phyloP scores from a whole-genome alignment of 176 grass and related monocot genomes.

The Microstegium vimineum region DNA sequence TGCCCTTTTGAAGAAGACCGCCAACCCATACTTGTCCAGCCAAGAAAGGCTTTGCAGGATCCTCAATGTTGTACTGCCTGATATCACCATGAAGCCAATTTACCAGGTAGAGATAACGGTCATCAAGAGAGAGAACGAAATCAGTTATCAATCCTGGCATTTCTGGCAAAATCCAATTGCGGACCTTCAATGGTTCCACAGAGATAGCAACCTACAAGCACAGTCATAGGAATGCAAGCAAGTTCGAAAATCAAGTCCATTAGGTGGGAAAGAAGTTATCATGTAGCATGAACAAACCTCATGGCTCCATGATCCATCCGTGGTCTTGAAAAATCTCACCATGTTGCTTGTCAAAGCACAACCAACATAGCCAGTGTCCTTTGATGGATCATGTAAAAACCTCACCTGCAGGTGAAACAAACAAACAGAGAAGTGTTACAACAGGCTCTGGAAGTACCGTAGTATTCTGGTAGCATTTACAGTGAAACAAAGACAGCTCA shows the following conservation, averaged over 20 bases:
- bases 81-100: slow-evolving; percentile 98
- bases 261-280: slow-evolving; percentile 6
- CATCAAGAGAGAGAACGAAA: slow-evolving; percentile 86
- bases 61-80: slow-evolving; percentile 92
- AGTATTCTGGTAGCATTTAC: background rate
- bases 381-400: slow-evolving; percentile 95
- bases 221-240: background rate
- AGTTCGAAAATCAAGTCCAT: background rate
- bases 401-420: slow-evolving; percentile 61
- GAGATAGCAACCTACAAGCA: slow-evolving; percentile 61
- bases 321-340: slow-evolving; percentile 87
- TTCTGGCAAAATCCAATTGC: slow-evolving; percentile 89
- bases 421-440: background rate
- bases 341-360: slow-evolving; percentile 87
- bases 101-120: slow-evolving; percentile 81
- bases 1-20: slow-evolving; percentile 90
- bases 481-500: background rate
- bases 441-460: background rate
- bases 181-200: slow-evolving; percentile 67
- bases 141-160: slow-evolving; percentile 97
- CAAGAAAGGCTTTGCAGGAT: slow-evolving; percentile 81
- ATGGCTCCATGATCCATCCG: slow-evolving; percentile 77
- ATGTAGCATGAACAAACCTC: slow-evolving; percentile 50
- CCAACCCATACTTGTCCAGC: slow-evolving; percentile 85
- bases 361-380: slow-evolving; percentile 86